Base-by-base conservation (phyloP, 768 basidiomycete species). In the Pseudohyphozyma bogoriensis region DNA sequence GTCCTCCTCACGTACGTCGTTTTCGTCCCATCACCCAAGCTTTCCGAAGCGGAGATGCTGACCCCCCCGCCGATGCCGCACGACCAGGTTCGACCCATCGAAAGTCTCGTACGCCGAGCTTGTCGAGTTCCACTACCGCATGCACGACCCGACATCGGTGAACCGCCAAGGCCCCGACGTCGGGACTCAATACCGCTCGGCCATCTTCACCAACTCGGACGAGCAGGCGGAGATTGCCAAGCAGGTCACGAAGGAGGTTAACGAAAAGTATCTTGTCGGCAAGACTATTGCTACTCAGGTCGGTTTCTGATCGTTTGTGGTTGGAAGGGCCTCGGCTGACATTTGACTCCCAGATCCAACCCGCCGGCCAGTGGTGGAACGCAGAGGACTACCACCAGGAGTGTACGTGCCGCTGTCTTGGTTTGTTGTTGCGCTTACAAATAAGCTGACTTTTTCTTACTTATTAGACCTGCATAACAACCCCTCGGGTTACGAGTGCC, bases 401-500 rank as follows among this genome's bases (percentile, higher is more conserved):
- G 33, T 89, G 64, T 58, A 7, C 53, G 62, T 66, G 18, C 18
- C n/a, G 11, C 33, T 10, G 18, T 16, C 54, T 49, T 13, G 11
- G 31, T 11, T 24, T 49, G 15, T 36, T 44, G n/a, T 3, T n/a
- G n/a, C n/a, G n/a, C n/a, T n/a, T n/a, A n/a, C 45, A 36, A 28
- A 20, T 7, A 29, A 18, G 16, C 40, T 52, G 35, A 22, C n/a
- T 29, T 28, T 52, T 31, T 4, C 20, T 5, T 16, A 13, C 35
- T 28, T 39, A 3, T 39, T 32, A 46, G n/a, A 72, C 58, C 52
- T 76, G 56, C 83, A 83, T 76, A 85, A 86, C 77, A 88, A 95
- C 72, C 89, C 92, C 0, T 69, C 70, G 15, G 93, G 92, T 12
- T 95, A 95, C 72, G 87, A 91, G 68, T 96, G 92, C 74, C 85